Conservation (phyloP, 176 grass and related monocot species). For the Carex kokanica region DNA sequence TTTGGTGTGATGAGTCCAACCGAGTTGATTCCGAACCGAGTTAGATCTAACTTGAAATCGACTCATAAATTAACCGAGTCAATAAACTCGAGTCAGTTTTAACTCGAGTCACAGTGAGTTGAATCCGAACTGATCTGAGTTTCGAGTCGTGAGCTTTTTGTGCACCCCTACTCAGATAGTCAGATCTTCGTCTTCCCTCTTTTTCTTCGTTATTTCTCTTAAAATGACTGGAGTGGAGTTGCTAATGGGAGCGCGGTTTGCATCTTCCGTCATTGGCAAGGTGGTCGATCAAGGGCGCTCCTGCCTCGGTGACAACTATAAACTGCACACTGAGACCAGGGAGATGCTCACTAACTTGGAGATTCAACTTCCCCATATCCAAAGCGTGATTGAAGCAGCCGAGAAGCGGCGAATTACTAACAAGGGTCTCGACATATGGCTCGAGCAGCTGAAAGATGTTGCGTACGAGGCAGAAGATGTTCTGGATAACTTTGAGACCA, state of each 20-base stretch:
- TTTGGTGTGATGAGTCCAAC: too few relatives aligned
- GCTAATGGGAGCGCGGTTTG: background rate
- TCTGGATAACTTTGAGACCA: constrained; percentile 32
- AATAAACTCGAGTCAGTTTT: too few relatives aligned
- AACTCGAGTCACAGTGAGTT: too few relatives aligned
- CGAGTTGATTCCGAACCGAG: too few relatives aligned
- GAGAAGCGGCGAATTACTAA: background rate
- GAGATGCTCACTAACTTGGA: constrained; percentile 11
- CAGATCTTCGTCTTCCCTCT: too few relatives aligned
- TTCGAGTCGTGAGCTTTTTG: too few relatives aligned
- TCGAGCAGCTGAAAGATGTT: constrained; percentile 5
- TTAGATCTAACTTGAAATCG: too few relatives aligned
- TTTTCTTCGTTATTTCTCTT: too few relatives aligned
- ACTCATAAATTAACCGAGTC: too few relatives aligned
- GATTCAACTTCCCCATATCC: background rate
- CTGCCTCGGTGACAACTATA: background rate
- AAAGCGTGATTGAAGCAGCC: background rate
- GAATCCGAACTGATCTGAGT: too few relatives aligned
- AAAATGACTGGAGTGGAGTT: too few relatives aligned
- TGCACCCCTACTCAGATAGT: too few relatives aligned
- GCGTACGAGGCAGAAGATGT: constrained; percentile 25
- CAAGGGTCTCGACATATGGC: background rate
- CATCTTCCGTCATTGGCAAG: background rate
- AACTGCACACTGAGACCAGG: background rate
- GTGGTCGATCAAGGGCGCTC: background rate